These are phyloP conservation scores for Populus tomentosa DNA, from an alignment of 441 rosid species.

Conservation along the genomic window DNA sequence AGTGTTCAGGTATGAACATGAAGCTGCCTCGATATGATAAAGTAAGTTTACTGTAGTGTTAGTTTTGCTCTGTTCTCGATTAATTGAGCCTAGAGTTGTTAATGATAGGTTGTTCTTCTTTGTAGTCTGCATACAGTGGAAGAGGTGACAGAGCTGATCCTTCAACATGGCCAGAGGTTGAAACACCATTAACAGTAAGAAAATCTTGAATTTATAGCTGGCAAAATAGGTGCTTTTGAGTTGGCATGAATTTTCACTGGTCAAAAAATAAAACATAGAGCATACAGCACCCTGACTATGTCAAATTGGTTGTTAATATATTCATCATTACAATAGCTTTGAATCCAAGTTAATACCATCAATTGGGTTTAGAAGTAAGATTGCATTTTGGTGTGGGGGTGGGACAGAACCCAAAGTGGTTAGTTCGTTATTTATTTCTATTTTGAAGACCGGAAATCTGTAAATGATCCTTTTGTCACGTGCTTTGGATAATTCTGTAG, in stretches of 20 bases:
- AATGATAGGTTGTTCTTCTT: slow-evolving; percentile 12
- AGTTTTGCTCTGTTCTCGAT: background rate
- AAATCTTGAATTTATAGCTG: slow-evolving; percentile 10
- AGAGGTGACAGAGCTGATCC: slow-evolving; percentile 91
- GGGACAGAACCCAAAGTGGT: background rate
- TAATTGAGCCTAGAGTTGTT: slow-evolving; percentile 5
- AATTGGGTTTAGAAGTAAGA: background rate
- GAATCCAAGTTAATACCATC: background rate
- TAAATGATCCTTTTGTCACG: background rate
- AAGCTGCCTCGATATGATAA: slow-evolving; percentile 89
- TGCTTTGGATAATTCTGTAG: slow-evolving; percentile 33
- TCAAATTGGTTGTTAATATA: background rate
- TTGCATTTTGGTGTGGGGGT: background rate
- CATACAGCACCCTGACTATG: background rate
- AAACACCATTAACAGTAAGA: slow-evolving; percentile 81
- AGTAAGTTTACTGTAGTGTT: slow-evolving; percentile 34
- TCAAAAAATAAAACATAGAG: background rate
- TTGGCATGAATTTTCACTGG: background rate
- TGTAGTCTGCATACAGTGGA: slow-evolving; percentile 87
- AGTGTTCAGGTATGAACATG: slow-evolving; percentile 74
- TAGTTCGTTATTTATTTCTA: background rate
- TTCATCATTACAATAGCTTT: too few relatives aligned
- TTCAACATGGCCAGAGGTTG: slow-evolving; percentile 80
- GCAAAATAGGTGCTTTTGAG: background rate
- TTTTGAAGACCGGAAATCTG: background rate